These are phyloP conservation scores for Lactifluus piperatus DNA, from an alignment of 768 basidiomycete genomes.

Conservation along the genomic window DNA sequence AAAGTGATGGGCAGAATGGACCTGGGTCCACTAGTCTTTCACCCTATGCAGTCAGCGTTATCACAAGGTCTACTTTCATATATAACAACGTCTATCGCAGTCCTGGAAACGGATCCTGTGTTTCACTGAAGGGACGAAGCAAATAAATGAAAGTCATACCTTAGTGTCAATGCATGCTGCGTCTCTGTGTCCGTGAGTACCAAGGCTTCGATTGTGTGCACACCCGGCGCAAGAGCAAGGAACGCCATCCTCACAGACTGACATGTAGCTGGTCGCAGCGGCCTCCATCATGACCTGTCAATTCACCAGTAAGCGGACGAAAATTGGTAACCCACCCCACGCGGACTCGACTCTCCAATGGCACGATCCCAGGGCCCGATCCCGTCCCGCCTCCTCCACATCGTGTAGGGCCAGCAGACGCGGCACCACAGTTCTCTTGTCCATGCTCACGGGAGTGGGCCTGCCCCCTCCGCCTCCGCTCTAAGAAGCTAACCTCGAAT, in stretches of 20 bases:
- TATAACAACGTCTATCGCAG: conserved; percentile 46
- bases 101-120: conserved; percentile 33
- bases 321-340: conserved; percentile 53
- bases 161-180: conserved; percentile 61
- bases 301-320: neutral
- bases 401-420: neutral
- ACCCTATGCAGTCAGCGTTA: no score
- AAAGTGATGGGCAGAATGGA: no score
- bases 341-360: conserved; percentile 68
- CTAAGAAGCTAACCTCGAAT: conserved; percentile 68
- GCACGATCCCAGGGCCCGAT: conserved; percentile 49
- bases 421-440: conserved; percentile 19
- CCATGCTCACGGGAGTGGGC: conserved; percentile 28
- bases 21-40: no score
- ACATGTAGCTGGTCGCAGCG: conserved; percentile 70
- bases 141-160: conserved; percentile 34
- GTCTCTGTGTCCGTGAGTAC: conserved; percentile 70
- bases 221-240: conserved; percentile 68
- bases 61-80: neutral
- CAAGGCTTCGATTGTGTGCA: conserved; percentile 65
- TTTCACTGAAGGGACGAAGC: conserved; percentile 3
- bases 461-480: conserved; percentile 37
- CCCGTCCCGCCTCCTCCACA: neutral
- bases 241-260: conserved; percentile 85
- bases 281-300: conserved; percentile 33